Percentiles rank a stretch among this genome's conserved stretches.
Evolutionary conservation across 2,329 filamentous ascomycete genomes (phyloP).

Genomic region (Fusarium sp.): DNA sequence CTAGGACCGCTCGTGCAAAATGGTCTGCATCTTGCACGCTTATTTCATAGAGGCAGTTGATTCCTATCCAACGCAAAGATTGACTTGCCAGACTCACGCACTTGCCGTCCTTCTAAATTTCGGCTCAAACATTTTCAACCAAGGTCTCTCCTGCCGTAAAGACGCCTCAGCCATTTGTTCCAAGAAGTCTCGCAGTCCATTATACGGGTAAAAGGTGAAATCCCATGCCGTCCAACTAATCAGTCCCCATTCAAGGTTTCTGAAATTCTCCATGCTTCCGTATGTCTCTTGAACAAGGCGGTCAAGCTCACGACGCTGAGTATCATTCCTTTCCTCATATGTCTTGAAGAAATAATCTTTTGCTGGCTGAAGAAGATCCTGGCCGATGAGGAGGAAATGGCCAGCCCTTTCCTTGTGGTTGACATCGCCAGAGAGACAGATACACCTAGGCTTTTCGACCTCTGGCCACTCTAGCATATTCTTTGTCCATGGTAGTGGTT

Average conservation of each 20-base stretch:
- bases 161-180: constrained; percentile 1
- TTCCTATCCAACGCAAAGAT: neutral
- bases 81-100: neutral
- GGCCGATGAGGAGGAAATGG: neutral
- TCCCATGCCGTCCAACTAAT: constrained; percentile 5
- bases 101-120: neutral
- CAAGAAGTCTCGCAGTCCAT: neutral
- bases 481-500: neutral
- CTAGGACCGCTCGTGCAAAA: too few species aligned
- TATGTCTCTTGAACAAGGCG: constrained; percentile 6
- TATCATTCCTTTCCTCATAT: neutral
- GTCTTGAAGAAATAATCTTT: constrained; percentile 7
- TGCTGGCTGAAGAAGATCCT: neutral
- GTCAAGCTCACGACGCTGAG: neutral
- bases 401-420: neutral
- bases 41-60: too few species aligned
- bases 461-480: neutral
- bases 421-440: neutral
- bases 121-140: constrained; percentile 5
- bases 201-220: neutral
- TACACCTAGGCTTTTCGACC: neutral
- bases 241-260: neutral
- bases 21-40: too few species aligned
- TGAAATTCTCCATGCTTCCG: neutral
- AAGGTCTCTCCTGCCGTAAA: neutral